These are phyloP conservation scores for Hortiboletus campestris DNA, from an alignment of 768 basidiomycete species.

Conservation along the genomic window DNA sequence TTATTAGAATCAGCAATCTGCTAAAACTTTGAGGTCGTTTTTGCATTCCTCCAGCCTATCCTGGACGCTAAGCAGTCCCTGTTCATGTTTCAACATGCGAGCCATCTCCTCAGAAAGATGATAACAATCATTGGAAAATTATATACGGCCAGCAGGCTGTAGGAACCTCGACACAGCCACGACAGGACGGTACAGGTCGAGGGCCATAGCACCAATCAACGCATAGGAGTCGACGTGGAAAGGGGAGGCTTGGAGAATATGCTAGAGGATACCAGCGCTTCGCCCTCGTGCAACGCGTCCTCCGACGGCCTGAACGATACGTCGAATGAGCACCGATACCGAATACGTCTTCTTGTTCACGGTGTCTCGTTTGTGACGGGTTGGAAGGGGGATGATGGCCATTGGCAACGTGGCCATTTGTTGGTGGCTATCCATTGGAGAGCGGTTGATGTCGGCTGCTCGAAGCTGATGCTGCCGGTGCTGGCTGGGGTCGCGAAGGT, in stretches of 20 bases:
- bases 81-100: conserved; percentile 28
- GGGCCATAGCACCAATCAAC: conserved; percentile 58
- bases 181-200: conserved; percentile 80
- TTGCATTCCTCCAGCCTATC: conserved; percentile 53
- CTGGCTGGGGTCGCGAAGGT: conserved; percentile 31
- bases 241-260: conserved; percentile 42
- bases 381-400: conserved; percentile 16
- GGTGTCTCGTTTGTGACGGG: conserved; percentile 12
- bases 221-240: conserved; percentile 40
- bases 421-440: conserved; percentile 15
- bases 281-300: conserved; percentile 65
- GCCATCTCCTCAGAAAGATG: conserved; percentile 57
- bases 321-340: conserved; percentile 57
- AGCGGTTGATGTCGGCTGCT: conserved; percentile 52
- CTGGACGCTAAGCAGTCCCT: conserved; percentile 32
- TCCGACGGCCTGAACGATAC: conserved; percentile 54
- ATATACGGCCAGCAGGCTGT: conserved; percentile 57
- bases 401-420: conserved; percentile 21
- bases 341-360: conserved; percentile 49
- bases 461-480: conserved; percentile 47
- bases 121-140: conserved; percentile 78
- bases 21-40: conserved; percentile 49
- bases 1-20: conserved; percentile 70
- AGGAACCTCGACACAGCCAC: conserved; percentile 48
- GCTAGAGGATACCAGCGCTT: conserved; percentile 55